phyloP scores from a whole-genome alignment of 2,329 filamentous ascomycete genomes.

The Fusarium secorum region DNA sequence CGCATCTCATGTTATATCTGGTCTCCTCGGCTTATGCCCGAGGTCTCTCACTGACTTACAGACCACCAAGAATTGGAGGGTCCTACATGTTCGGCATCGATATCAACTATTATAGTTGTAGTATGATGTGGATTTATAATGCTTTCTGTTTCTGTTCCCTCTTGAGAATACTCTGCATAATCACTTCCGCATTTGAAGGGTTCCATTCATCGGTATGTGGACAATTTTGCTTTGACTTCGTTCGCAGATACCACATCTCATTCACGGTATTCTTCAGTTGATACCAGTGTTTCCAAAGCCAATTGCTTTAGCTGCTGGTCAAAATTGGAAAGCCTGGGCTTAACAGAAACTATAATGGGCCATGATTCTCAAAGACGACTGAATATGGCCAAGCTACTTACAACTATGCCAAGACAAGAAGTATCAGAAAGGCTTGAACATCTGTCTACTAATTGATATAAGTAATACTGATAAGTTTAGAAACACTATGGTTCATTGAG shows the following conservation, averaged over 20 bases:
- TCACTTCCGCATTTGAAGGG: not conserved
- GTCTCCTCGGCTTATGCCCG: not conserved
- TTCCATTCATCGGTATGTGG: not conserved
- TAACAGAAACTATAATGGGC: not conserved
- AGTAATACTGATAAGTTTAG: not conserved
- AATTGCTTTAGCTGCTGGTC: not conserved
- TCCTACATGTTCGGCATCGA: no score
- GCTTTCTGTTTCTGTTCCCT: not conserved
- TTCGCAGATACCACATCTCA: not conserved
- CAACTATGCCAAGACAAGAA: no score
- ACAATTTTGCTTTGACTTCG: not conserved
- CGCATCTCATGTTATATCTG: not conserved
- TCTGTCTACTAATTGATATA: not conserved
- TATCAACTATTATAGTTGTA: not conserved
- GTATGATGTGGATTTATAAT: no score
- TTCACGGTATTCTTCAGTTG: not conserved
- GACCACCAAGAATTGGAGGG: not conserved
- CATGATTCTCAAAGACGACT: not conserved
- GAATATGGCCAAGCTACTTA: not conserved
- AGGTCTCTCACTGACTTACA: not conserved
- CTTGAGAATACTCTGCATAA: not conserved
- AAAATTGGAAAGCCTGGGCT: not conserved
- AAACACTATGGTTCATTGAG: not conserved
- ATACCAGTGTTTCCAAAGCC: not conserved
- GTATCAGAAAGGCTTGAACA: not conserved